Conservation (phyloP, 2,329 filamentous ascomycete species). For the Chlorencoelia australis region DNA sequence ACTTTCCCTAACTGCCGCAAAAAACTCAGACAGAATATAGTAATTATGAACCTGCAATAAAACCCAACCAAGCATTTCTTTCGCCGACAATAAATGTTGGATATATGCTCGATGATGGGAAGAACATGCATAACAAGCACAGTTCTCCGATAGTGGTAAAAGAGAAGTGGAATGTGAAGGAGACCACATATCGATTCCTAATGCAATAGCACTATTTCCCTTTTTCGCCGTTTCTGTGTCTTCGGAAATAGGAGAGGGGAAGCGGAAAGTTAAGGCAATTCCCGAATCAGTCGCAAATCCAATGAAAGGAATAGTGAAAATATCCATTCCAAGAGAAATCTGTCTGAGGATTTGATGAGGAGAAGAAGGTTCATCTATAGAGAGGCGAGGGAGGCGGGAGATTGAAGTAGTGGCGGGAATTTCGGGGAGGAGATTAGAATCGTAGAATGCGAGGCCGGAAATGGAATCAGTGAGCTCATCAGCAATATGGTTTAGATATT, state of each 20-base stretch:
- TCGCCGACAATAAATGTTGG: constrained; percentile 76
- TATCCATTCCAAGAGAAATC: constrained; percentile 65
- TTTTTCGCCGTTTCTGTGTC: constrained; percentile 5
- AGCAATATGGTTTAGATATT: constrained; percentile 65
- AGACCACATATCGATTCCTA: constrained; percentile 75
- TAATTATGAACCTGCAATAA: constrained; percentile 91
- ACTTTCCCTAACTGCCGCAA: constrained; percentile 54
- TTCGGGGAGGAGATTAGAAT: constrained; percentile 56
- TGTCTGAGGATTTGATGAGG: constrained; percentile 73
- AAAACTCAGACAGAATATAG: constrained; percentile 61
- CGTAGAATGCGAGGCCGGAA: constrained; percentile 69
- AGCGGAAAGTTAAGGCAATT: constrained; percentile 70
- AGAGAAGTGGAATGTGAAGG: constrained; percentile 50
- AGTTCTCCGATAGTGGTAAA: constrained; percentile 50
- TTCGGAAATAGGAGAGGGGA: constrained; percentile 46
- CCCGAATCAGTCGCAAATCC: constrained; percentile 70
- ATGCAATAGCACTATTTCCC: constrained; percentile 30
- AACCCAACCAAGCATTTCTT: constrained; percentile 95
- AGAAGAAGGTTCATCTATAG: constrained; percentile 56
- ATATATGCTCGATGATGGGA: constrained; percentile 80
- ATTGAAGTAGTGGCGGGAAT: constrained; percentile 49
- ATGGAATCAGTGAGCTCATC: constrained; percentile 51
- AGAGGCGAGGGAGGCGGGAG: constrained; percentile 57
- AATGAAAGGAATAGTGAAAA: constrained; percentile 70
- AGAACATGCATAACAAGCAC: constrained; percentile 74